Base-by-base conservation (phyloP, 2,329 filamentous ascomycete species). In the Fusarium longipes region DNA sequence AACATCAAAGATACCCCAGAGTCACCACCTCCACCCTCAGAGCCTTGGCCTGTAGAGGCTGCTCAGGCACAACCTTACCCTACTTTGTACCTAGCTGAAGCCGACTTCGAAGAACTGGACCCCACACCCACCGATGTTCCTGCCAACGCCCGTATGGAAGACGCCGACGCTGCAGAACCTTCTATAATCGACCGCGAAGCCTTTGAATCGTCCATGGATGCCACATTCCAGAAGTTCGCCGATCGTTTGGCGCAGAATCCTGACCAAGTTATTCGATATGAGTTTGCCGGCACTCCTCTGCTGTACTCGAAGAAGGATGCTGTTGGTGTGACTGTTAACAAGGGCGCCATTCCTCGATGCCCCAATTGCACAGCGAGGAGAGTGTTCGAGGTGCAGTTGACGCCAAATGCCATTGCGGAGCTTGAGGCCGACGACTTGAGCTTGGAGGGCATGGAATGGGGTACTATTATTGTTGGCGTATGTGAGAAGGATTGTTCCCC, bases 381-480 rank as follows among this genome's bases (percentile, higher is more conserved):
- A 65, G 88, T 91, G 15, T 98, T 98, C 77, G 96, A 99, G 83
- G 84, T 97, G 59, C 96, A 99, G 83, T 82, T 99, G 68, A 94
- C 91, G 70, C 96, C 96, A 38, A 91, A 97, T 76, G 90, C 93
- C 5, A 99, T 99, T 73, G 88, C 89, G 29, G 91, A 96, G 82
- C 82, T 98, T 53, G 96, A 98, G 82, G 89, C 86, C 3, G 91
- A 94, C 39, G 89, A 91, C 57, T 77, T 89, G 70, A 87, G 86
- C 36, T 74, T 90, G 20, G 85, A 97, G 82, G 96, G 94, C 0
- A 99, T 99, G 96, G 96, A 99, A 74, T 99, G 96, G 96, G 95
- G 95, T 0, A 98, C 93, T 1, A 86, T 99, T 10, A 88, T 99
- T 58, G 82, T 98, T 35, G 93, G 89, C 0, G 93, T 96, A 9